Evolutionary conservation across 2,329 filamentous ascomycete genomes (phyloP), one percentile per base, ranked within the genome.

Genomic region (Grosmannia penicillata): DNA sequence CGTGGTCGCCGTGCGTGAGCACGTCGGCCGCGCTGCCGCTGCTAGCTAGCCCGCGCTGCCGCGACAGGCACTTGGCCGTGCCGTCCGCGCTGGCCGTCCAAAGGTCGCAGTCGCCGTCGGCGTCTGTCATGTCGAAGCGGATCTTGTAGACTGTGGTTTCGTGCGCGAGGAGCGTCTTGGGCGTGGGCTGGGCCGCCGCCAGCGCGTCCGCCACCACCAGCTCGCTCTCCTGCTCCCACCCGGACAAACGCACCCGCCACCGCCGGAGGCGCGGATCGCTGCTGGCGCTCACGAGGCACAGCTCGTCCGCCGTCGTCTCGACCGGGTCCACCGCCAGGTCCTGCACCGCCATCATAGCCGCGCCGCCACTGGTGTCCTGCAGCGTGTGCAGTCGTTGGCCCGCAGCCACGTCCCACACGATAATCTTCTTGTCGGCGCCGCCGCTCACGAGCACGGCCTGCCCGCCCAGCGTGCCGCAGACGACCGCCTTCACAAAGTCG

Each of bases 71-170:
- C 56, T 89, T 91, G 2, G 77, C 77, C 1, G 81, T 86, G 48
- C 85, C 91, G 56, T 98, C 91, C 5, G 85, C 86, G 43, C 85
- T 94, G 6, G 87, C 82, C 8, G 89, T 95, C 86, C 86, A 96
- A 13, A 95, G 61, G 49, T 95, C 83, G 24, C 71, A 75, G 11
- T 72, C 69, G 7, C 75, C 73, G 25, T 60, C 61, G 6, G 65
- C 61, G 13, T 28, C 25, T 13, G 11, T 43, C 40, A 49, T 13
- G 11, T 43, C 40, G 49, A 93, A 93, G 17, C 72, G 62, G 13
- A 96, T 61, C 46, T 72, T 77, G 58, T 94, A 93, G 9, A 98
- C 76, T 47, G 82, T 91, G 1, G 91, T 98, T 48, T 95, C 85
- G 56, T 98, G 91, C 45, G 79, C 79, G 33, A 80, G 59, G 36